Percentiles rank a stretch among this genome's conserved stretches.
phyloP scores from a whole-genome alignment of 805 yeast species.

The Wickerhamiella lipophila region DNA sequence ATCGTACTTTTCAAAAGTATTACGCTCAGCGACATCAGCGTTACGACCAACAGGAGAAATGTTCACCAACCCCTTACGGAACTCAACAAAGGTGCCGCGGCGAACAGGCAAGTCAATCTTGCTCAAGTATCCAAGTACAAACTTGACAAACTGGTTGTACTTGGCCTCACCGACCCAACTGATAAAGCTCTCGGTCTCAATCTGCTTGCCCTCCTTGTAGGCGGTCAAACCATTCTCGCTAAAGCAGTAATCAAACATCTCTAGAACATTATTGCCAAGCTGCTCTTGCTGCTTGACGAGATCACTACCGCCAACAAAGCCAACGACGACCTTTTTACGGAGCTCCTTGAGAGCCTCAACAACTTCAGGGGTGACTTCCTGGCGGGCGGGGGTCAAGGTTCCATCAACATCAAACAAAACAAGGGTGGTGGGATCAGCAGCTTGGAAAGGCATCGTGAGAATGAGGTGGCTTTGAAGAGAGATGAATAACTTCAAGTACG shows the following conservation, averaged over 20 bases:
- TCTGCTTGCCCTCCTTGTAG: slow-evolving; percentile 74
- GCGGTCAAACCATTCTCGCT: slow-evolving; percentile 98
- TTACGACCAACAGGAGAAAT: slow-evolving; percentile 98
- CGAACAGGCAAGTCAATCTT: slow-evolving; percentile 85
- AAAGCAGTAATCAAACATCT: slow-evolving; percentile 88
- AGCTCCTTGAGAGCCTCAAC: slow-evolving; percentile 53
- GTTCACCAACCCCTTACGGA: slow-evolving; percentile 98
- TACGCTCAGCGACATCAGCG: slow-evolving; percentile 87
- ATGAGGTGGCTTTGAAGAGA: not conserved
- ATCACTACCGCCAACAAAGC: slow-evolving; percentile 97
- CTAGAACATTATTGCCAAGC: slow-evolving; percentile 64
- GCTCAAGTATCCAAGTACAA: slow-evolving; percentile 72
- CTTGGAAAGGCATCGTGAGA: slow-evolving; percentile 3
- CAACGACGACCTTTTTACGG: slow-evolving; percentile 86
- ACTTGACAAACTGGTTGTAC: slow-evolving; percentile 79
- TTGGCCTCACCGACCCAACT: slow-evolving; percentile 90
- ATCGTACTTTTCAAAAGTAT: slow-evolving; percentile 81
- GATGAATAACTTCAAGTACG: not conserved
- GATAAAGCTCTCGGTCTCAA: slow-evolving; percentile 89
- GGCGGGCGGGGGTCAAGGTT: slow-evolving; percentile 95
- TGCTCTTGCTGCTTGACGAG: slow-evolving; percentile 91
- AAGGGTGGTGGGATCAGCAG: slow-evolving; percentile 48
- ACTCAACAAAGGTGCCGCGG: slow-evolving; percentile 97
- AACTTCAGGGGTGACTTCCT: slow-evolving; percentile 52
- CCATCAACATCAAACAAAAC: slow-evolving; percentile 97